phyloP scores from a whole-genome alignment of 2,329 filamentous ascomycete species.

The Annulohypoxylon truncatum region DNA sequence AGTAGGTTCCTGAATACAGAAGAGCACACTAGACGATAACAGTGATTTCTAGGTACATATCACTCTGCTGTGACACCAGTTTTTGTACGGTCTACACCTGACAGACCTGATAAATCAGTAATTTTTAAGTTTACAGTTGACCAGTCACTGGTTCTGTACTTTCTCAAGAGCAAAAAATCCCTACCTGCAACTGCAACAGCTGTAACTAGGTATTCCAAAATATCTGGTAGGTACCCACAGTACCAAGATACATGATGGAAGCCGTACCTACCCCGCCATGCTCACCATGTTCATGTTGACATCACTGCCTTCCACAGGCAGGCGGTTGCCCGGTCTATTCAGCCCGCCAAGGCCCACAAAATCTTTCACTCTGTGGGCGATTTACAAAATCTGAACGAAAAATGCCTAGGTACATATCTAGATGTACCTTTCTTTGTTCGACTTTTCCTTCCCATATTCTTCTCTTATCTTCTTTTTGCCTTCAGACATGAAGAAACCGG shows the following conservation, averaged over 20 bases:
- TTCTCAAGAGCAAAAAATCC: not conserved
- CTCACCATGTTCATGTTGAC: constrained; percentile 29
- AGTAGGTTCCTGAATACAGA: constrained; percentile 30
- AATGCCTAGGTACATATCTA: not conserved
- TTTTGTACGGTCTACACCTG: not conserved
- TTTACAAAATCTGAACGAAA: constrained; percentile 7
- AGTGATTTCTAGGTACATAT: constrained; percentile 7
- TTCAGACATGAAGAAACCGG: constrained; percentile 21
- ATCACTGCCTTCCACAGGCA: constrained; percentile 24
- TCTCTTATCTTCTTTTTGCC: constrained; percentile 17
- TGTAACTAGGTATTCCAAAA: not conserved
- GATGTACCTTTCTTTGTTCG: not conserved
- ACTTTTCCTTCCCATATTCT: constrained; percentile 19
- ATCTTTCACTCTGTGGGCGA: not conserved
- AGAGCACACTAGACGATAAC: constrained; percentile 23
- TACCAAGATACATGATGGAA: not conserved
- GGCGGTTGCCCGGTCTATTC: constrained; percentile 22
- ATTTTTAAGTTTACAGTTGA: not conserved
- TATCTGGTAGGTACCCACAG: not conserved
- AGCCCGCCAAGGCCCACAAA: constrained; percentile 32
- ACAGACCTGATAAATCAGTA: not conserved
- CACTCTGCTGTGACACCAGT: not conserved
- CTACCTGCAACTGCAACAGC: not conserved
- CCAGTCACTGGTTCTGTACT: not conserved
- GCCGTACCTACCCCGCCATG: constrained; percentile 35